These are phyloP conservation scores for Malania oleifera DNA, from an alignment of 164 flowering plant species.

Conservation along the genomic window DNA sequence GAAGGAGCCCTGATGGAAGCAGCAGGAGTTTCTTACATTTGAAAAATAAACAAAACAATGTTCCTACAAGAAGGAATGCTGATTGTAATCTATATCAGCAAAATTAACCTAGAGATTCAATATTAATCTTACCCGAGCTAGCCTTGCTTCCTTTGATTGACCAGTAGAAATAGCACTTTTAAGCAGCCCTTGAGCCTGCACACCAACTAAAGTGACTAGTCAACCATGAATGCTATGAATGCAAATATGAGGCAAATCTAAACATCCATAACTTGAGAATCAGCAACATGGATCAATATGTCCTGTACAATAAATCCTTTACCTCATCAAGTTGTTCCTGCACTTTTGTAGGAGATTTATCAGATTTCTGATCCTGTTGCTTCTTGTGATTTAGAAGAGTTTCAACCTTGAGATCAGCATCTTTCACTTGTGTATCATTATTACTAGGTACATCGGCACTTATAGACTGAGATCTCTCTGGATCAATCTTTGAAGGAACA, in stretches of 20 bases:
- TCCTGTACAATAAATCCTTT: constrained; percentile 16
- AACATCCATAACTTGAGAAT: not conserved
- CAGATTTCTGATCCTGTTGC: constrained; percentile 33
- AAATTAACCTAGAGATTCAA: not conserved
- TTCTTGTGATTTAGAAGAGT: constrained; percentile 27
- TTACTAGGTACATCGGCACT: constrained; percentile 21
- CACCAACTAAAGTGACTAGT: constrained; percentile 30
- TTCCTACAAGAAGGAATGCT: not conserved
- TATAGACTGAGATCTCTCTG: constrained; percentile 32
- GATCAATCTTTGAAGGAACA: constrained; percentile 27
- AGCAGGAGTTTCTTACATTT: too few species aligned
- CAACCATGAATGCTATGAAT: constrained; percentile 13
- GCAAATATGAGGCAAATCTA: not conserved
- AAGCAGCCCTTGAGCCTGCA: constrained; percentile 95
- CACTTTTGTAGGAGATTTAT: constrained; percentile 37
- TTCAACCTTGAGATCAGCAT: constrained; percentile 32
- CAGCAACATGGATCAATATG: not conserved
- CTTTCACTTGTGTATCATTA: constrained; percentile 28
- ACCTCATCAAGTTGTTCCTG: constrained; percentile 98
- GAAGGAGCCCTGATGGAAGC: too few species aligned
- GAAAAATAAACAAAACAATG: not conserved
- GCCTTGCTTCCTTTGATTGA: constrained; percentile 96
- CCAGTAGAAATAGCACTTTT: constrained; percentile 76
- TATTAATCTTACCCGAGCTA: constrained; percentile 72
- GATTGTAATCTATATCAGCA: not conserved